A percentile compares a stretch with the other conserved stretches of the same genome.
Conservation (phyloP, 2,329 filamentous ascomycete genomes). For the Lasiodiplodia citricola region DNA sequence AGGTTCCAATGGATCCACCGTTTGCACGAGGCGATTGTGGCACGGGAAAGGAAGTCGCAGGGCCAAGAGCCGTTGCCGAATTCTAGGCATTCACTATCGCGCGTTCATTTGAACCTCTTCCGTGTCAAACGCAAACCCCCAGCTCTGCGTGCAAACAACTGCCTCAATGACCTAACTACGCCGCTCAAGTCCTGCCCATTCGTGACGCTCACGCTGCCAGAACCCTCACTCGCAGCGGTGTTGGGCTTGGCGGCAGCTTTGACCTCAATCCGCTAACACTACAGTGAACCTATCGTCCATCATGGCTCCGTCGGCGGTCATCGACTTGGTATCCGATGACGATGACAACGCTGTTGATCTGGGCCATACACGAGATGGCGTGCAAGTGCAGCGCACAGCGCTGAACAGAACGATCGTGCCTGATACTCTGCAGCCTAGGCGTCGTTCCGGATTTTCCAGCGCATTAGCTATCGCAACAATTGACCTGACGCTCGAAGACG, state of each 20-base stretch:
- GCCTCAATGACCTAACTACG: not conserved
- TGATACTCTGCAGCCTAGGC: not conserved
- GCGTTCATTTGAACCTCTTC: not conserved
- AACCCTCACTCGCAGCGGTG: not conserved
- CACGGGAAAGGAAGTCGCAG: not conserved
- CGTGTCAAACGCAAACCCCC: not conserved
- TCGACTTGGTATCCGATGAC: slow-evolving; percentile 7
- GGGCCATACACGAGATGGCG: not conserved
- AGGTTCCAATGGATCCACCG: too few relatives aligned
- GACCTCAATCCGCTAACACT: not conserved
- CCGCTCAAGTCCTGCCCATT: not conserved
- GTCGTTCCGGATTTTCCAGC: too few relatives aligned
- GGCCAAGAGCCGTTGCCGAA: not conserved
- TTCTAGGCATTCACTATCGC: not conserved
- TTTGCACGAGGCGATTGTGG: not conserved
- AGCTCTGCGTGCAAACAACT: not conserved
- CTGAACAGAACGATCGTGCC: not conserved
- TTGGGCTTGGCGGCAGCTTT: not conserved
- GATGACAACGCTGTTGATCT: not conserved
- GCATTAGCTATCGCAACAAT: not conserved
- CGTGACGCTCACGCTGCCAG: not conserved
- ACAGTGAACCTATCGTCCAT: not conserved
- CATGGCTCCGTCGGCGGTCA: not conserved
- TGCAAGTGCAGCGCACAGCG: not conserved
- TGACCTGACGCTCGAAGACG: not conserved